Percentiles rank a stretch among this genome's conserved stretches.
phyloP scores from a whole-genome alignment of 495 filamentous ascomycete species.

The Echria macrotheca region DNA sequence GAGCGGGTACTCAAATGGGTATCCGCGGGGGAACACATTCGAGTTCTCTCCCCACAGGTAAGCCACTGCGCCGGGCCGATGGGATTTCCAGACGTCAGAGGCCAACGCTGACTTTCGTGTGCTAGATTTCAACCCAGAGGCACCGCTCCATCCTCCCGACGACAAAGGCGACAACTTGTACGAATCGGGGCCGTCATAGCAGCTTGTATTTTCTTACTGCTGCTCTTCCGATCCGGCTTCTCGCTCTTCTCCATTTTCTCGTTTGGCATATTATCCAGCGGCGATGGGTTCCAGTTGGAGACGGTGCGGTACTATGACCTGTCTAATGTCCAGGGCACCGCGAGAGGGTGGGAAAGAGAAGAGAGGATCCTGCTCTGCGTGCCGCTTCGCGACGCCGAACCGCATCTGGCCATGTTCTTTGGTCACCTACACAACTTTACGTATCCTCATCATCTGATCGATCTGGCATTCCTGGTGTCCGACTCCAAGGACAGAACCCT shows the following conservation, averaged over 20 bases:
- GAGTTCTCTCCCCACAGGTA: slow-evolving; percentile 90
- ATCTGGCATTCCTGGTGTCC: slow-evolving; percentile 93
- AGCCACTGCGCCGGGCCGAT: slow-evolving; percentile 1
- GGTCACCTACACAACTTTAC: slow-evolving; percentile 92
- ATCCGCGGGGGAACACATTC: slow-evolving; percentile 66
- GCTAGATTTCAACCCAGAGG: slow-evolving; percentile 79
- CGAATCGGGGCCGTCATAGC: slow-evolving; percentile 51
- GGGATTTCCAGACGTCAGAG: no score
- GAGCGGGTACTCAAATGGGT: slow-evolving; percentile 71
- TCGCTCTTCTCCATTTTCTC: slow-evolving; percentile 68
- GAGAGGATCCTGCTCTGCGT: slow-evolving; percentile 95
- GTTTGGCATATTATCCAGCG: slow-evolving; percentile 62
- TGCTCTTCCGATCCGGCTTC: slow-evolving; percentile 56
- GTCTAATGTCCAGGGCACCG: slow-evolving; percentile 79
- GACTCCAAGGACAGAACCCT: slow-evolving; percentile 94
- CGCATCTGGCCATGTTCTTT: slow-evolving; percentile 98
- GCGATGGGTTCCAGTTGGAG: slow-evolving; percentile 73
- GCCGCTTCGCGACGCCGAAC: slow-evolving; percentile 86
- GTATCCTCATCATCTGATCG: slow-evolving; percentile 93
- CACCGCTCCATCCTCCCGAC: slow-evolving; percentile 63
- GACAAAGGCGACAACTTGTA: slow-evolving; percentile 67
- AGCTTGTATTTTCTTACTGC: slow-evolving; percentile 51
- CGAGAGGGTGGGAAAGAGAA: slow-evolving; percentile 87
- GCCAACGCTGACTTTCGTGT: slow-evolving; percentile 1
- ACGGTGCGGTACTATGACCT: slow-evolving; percentile 97